Conservation (phyloP, 352 stramenopile species). For the Hyaloperonospora brassicae region DNA sequence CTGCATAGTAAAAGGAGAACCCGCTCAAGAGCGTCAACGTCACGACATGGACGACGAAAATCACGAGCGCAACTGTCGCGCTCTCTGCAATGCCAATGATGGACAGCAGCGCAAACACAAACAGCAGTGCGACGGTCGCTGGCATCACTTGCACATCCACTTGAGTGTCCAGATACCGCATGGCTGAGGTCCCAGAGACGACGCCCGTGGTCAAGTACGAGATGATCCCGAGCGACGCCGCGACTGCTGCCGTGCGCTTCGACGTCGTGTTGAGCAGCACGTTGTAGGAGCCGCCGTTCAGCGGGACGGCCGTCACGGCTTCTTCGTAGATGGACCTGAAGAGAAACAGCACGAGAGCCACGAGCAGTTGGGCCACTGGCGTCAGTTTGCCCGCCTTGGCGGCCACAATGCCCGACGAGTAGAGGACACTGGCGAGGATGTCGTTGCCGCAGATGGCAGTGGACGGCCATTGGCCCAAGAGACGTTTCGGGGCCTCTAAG, state of each 20-base stretch:
- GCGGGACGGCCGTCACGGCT: slow-evolving; percentile 82
- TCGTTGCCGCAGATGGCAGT: slow-evolving; percentile 91
- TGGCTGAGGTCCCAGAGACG: slow-evolving; percentile 50
- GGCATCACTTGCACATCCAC: slow-evolving; percentile 33
- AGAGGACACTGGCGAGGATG: slow-evolving; percentile 85
- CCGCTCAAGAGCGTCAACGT: slow-evolving; percentile 69
- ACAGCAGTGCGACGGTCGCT: slow-evolving; percentile 51
- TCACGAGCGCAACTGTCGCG: slow-evolving; percentile 67
- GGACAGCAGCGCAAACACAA: slow-evolving; percentile 77
- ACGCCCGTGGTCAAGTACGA: slow-evolving; percentile 87
- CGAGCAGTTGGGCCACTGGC: slow-evolving; percentile 72
- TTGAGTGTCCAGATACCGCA: slow-evolving; percentile 58
- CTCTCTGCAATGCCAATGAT: slow-evolving; percentile 85
- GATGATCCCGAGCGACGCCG: slow-evolving; percentile 85
- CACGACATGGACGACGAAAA: slow-evolving; percentile 78
- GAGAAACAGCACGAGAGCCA: slow-evolving; percentile 61
- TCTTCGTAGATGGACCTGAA: slow-evolving; percentile 88
- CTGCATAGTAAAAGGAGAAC: slow-evolving; percentile 51
- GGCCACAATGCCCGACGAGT: slow-evolving; percentile 64
- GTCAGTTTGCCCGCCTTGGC: slow-evolving; percentile 78
- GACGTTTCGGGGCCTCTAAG: slow-evolving; percentile 20
- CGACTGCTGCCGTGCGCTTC: slow-evolving; percentile 83
- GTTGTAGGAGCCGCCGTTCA: slow-evolving; percentile 90
- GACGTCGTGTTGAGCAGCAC: slow-evolving; percentile 88
- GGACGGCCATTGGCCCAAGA: slow-evolving; percentile 72